Evolutionary conservation across 768 basidiomycete genomes (phyloP).

Genomic region (Kwoniella sp.): DNA sequence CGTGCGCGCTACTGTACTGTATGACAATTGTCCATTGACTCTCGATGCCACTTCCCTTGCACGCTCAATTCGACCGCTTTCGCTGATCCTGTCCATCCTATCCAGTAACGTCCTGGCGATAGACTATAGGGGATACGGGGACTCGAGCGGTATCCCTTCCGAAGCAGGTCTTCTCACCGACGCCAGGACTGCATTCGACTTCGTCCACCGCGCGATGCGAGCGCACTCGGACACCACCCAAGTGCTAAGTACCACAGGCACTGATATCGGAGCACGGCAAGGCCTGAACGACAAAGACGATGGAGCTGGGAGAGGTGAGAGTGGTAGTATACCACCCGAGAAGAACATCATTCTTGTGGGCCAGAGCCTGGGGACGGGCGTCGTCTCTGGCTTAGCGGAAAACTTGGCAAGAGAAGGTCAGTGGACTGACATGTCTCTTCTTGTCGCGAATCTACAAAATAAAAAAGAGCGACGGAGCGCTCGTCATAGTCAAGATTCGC

Average conservation of each 20-base stretch:
- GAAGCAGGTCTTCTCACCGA: constrained; percentile 72
- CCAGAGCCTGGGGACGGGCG: constrained; percentile 86
- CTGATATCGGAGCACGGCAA: constrained; percentile 18
- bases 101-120: constrained; percentile 74
- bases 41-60: too few relatives aligned
- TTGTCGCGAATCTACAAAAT: too few relatives aligned
- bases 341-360: constrained; percentile 72
- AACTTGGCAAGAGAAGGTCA: constrained; percentile 58
- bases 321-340: not conserved
- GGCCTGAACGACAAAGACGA: not conserved
- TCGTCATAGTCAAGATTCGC: too few relatives aligned
- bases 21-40: too few relatives aligned
- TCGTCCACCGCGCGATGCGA: constrained; percentile 60
- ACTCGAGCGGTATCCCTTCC: constrained; percentile 76
- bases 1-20: too few relatives aligned
- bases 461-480: too few relatives aligned
- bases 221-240: not conserved
- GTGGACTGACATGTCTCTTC: too few relatives aligned
- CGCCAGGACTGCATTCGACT: constrained; percentile 78
- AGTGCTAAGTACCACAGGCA: too few relatives aligned
- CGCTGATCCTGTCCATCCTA: too few relatives aligned
- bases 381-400: constrained; percentile 61
- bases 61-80: too few relatives aligned
- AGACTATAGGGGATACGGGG: constrained; percentile 91
- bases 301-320: not conserved